Base-by-base conservation (phyloP, 83 land plant species). In the Diphasiastrum complanatum region DNA sequence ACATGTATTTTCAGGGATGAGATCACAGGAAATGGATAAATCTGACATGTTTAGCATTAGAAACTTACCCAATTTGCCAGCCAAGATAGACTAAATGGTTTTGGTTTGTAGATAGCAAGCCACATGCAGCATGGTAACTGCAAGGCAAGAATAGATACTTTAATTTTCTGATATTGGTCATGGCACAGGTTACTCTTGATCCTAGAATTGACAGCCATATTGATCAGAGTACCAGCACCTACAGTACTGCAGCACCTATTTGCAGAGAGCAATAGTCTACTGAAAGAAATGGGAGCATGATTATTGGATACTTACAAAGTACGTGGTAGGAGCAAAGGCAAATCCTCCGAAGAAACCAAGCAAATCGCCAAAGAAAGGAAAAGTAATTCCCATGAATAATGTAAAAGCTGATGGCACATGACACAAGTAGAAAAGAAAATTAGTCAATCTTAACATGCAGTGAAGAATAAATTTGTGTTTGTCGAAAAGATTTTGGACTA, bases 271-370 rank as follows among this genome's bases (percentile, higher is more conserved):
- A n/a, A n/a, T n/a, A n/a, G n/a, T n/a, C n/a, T n/a, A n/a, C n/a
- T n/a, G n/a, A n/a, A n/a, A n/a, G n/a, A n/a, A n/a, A n/a, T n/a
- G n/a, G n/a, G n/a, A n/a, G n/a, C n/a, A n/a, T n/a, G 1, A 0
- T 0, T 0, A 1, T 18, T 1, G 1, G 18, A 16, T 3, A 36
- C 84, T 80, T 72, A 86, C 91, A 38, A 81, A 85, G 65, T 79
- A 88, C 5, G 90, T 75, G 11, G 90, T 85, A 4, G 95, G 84
- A 1, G 90, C 83, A 69, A 88, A 88, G 0, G 79, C 90, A 34
- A 88, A 80, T 0, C 95, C 90, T 37, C 95, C 95, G 48, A 88
- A 81, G 68, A 88, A 88, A 0, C 95, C 84, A 24, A 85, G 82
- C 28, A 88, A 68, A 22, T 68, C 82, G 1, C 86, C 82, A 65